These are phyloP conservation scores for Curvularia sp. DNA, from an alignment of 2,329 filamentous ascomycete genomes.

Conservation along the genomic window DNA sequence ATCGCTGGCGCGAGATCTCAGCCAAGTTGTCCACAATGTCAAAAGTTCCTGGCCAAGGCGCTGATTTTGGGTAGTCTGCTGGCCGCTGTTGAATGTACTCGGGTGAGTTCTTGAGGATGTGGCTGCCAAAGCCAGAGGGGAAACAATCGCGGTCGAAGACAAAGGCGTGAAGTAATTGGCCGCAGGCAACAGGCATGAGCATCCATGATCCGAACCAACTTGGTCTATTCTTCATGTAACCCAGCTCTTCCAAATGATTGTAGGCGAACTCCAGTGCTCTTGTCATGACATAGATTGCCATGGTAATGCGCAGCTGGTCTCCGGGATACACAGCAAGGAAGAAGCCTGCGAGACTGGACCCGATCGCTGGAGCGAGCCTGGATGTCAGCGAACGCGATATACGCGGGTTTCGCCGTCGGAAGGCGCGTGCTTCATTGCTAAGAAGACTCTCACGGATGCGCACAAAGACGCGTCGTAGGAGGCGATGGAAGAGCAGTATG, in stretches of 20 bases:
- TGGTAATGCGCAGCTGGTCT: constrained; percentile 74
- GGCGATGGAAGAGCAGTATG: constrained; percentile 85
- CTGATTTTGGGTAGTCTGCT: constrained; percentile 66
- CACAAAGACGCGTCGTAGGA: constrained; percentile 88
- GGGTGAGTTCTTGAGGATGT: constrained; percentile 73
- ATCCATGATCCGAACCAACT: constrained; percentile 65
- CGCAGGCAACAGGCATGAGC: constrained; percentile 58
- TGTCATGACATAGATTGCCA: constrained; percentile 82
- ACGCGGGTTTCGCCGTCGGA: constrained; percentile 81
- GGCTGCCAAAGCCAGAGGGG: constrained; percentile 64
- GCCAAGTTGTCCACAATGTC: constrained; percentile 82
- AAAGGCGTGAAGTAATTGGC: constrained; percentile 59
- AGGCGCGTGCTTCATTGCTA: constrained; percentile 78
- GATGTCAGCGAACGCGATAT: constrained; percentile 79
- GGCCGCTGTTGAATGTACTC: constrained; percentile 81
- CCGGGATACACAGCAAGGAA: constrained; percentile 78
- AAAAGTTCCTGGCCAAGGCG: constrained; percentile 77
- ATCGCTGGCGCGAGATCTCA: constrained; percentile 79
- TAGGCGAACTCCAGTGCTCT: constrained; percentile 85
- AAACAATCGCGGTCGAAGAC: constrained; percentile 61
- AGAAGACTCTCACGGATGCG: constrained; percentile 80
- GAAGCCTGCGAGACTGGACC: constrained; percentile 84
- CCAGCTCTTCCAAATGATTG: constrained; percentile 78
- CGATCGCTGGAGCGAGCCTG: constrained; percentile 83
- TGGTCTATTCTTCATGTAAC: constrained; percentile 70